phyloP scores from a whole-genome alignment of 805 yeast genomes.

The Candida manassasensis region DNA sequence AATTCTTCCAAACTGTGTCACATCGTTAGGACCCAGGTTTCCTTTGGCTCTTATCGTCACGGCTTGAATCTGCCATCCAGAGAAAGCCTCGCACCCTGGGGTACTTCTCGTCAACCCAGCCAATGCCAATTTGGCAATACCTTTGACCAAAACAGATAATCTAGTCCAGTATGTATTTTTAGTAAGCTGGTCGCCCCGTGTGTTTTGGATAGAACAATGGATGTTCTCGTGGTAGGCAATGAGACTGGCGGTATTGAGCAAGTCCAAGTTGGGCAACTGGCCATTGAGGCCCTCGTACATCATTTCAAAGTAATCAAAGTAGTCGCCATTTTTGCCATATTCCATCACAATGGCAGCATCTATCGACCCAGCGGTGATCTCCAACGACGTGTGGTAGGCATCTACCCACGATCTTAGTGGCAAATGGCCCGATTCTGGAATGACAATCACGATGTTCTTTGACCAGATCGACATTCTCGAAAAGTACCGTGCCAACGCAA shows the following conservation, averaged over 20 bases:
- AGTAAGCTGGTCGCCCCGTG: slow-evolving; percentile 42
- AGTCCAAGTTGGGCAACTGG: slow-evolving; percentile 89
- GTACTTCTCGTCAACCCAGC: slow-evolving; percentile 58
- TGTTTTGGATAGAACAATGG: slow-evolving; percentile 60
- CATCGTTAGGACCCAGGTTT: slow-evolving; percentile 56
- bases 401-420: slow-evolving; percentile 86
- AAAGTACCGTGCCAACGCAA: slow-evolving; percentile 76
- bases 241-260: slow-evolving; percentile 75
- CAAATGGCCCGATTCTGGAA: slow-evolving; percentile 65
- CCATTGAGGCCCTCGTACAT: slow-evolving; percentile 89
- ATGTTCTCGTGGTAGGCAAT: slow-evolving; percentile 75
- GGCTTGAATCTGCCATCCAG: slow-evolving; percentile 95
- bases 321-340: slow-evolving; percentile 61
- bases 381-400: slow-evolving; percentile 82
- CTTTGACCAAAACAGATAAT: slow-evolving; percentile 52
- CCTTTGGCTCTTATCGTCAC: slow-evolving; percentile 73
- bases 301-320: slow-evolving; percentile 69
- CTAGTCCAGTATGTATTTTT: slow-evolving; percentile 51
- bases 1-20: slow-evolving; percentile 87
- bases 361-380: slow-evolving; percentile 86
- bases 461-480: slow-evolving; percentile 91
- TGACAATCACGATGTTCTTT: slow-evolving; percentile 82
- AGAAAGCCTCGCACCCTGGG: slow-evolving; percentile 83
- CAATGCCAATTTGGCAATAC: slow-evolving; percentile 63
- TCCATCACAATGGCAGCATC: slow-evolving; percentile 88